Percentiles rank a stretch among this genome's conserved stretches.
Conservation (phyloP, 306 rosid species). For the Amphicarpaea edgeworthii region DNA sequence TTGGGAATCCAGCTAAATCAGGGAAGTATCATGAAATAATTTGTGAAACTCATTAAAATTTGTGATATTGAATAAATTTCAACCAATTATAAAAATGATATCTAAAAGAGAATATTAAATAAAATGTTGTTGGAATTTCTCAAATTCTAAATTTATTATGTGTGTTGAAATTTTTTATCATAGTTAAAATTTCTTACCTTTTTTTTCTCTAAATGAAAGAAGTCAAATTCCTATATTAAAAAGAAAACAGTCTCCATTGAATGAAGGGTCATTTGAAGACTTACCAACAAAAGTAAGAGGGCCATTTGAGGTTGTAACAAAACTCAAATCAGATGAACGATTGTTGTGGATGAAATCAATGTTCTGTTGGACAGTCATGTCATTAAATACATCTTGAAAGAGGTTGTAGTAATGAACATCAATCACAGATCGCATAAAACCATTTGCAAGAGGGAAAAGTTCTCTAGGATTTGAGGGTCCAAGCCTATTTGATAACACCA, state of each 20-base stretch:
- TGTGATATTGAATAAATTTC: too few species aligned
- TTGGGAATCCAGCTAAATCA: too few species aligned
- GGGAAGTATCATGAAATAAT: too few species aligned
- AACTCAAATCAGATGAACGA: conserved; percentile 53
- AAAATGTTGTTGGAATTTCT: too few species aligned
- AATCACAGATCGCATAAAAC: conserved; percentile 56
- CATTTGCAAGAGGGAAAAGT: conserved; percentile 65
- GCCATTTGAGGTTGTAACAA: conserved; percentile 72
- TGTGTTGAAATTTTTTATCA: background rate
- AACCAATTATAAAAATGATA: too few species aligned
- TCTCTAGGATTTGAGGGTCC: conserved; percentile 58
- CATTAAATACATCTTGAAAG: conserved; percentile 47
- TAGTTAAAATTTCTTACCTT: background rate
- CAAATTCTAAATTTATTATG: background rate
- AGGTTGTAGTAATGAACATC: conserved; percentile 82
- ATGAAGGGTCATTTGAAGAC: background rate
- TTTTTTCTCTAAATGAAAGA: background rate
- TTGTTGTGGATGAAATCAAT: conserved; percentile 64
- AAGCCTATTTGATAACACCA: conserved; percentile 65
- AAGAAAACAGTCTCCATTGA: background rate
- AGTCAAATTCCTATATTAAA: background rate
- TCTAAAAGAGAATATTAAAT: too few species aligned
- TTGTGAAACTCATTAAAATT: too few species aligned
- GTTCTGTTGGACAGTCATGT: conserved; percentile 63
- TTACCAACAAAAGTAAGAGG: conserved; percentile 82